Evolutionary conservation across 164 flowering plant genomes (phyloP).

Genomic region (Umbilicus rupestris): DNA sequence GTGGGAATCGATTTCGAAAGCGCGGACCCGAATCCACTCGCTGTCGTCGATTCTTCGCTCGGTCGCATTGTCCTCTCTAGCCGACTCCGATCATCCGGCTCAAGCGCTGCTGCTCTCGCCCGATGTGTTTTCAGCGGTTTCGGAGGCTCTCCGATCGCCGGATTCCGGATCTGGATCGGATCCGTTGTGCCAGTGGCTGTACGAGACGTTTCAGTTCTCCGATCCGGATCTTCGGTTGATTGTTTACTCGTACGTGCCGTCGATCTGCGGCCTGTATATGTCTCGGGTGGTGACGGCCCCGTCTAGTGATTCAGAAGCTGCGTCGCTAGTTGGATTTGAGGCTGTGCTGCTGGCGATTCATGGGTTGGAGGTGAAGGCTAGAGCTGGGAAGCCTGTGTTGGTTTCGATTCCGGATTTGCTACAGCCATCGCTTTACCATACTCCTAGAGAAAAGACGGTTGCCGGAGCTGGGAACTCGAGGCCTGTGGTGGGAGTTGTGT

Average conservation of each 20-base stretch:
- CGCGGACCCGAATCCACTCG: not conserved
- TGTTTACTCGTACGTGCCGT: slow-evolving; percentile 73
- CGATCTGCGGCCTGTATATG: slow-evolving; percentile 60
- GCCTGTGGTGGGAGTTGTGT: slow-evolving; percentile 43
- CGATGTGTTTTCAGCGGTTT: slow-evolving; percentile 10
- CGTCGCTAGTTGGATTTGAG: slow-evolving; percentile 72
- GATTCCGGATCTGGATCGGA: slow-evolving; percentile 73
- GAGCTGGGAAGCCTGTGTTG: slow-evolving; percentile 60
- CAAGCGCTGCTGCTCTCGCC: not conserved
- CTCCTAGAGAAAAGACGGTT: slow-evolving; percentile 29
- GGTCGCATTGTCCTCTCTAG: not conserved
- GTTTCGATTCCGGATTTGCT: slow-evolving; percentile 70
- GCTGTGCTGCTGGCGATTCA: slow-evolving; percentile 73
- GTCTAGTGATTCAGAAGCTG: slow-evolving; percentile 16
- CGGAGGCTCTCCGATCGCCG: slow-evolving; percentile 14
- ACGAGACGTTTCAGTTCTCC: slow-evolving; percentile 72
- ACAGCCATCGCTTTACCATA: slow-evolving; percentile 76
- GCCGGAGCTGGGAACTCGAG: slow-evolving; percentile 1
- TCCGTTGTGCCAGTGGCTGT: slow-evolving; percentile 93
- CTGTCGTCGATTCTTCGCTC: not conserved
- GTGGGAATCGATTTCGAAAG: slow-evolving; percentile 5
- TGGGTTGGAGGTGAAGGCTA: slow-evolving; percentile 50
- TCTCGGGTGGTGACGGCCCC: slow-evolving; percentile 41
- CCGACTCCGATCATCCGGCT: slow-evolving; percentile 7
- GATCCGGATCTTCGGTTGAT: slow-evolving; percentile 82